Base-by-base conservation (phyloP, 2,329 filamentous ascomycete species). In the Helicocarpus griseus region DNA sequence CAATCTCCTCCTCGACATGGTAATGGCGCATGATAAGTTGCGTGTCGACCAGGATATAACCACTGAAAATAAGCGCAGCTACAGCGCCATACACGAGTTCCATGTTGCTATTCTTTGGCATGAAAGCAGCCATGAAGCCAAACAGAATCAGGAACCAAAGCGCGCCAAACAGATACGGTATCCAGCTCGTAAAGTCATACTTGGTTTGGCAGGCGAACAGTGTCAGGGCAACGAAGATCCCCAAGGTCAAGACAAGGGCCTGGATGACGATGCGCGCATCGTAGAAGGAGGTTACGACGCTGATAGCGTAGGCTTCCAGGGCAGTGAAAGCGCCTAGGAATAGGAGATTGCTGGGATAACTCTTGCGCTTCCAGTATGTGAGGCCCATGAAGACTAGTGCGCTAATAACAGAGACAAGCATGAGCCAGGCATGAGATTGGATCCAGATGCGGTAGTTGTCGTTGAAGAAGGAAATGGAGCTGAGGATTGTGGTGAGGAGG, bases 131-230 rank as follows among this genome's bases (percentile, higher is more conserved):
- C 80, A 97, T 89, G 76, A 98, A 93, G 48, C 93, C 87, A 65
- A 97, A 96, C 38, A 98, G 76, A 56, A 98, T 78, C 53, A 96
- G 73, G 5, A 87, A 85, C 93, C 93, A 97, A 17, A 98, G 79
- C 0, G 78, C 84, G 53, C 90, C 90, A 63, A 94, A 94, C 3
- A 97, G 81, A 67, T 96, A 97, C 17, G 93, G 91, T 76, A 91
- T 87, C 91, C 93, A 98, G 57, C 82, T 85, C 1, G 91, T 97
- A 68, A 98, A 98, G 75, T 98, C 93, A 67, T 98, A 98, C 69
- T 94, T 95, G 58, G 87, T 87, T 76, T 98, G 93, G 80, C 90
- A 95, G 47, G 93, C 93, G 68, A 98, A 97, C 41, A 90, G 70
- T 2, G 79, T 83, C 52, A 85, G 67, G 28, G 76, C 79, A 43